A percentile compares a stretch with the other conserved stretches of the same genome.
Conservation (phyloP, 129 eudicot genomes). For the Solidago caesia region DNA sequence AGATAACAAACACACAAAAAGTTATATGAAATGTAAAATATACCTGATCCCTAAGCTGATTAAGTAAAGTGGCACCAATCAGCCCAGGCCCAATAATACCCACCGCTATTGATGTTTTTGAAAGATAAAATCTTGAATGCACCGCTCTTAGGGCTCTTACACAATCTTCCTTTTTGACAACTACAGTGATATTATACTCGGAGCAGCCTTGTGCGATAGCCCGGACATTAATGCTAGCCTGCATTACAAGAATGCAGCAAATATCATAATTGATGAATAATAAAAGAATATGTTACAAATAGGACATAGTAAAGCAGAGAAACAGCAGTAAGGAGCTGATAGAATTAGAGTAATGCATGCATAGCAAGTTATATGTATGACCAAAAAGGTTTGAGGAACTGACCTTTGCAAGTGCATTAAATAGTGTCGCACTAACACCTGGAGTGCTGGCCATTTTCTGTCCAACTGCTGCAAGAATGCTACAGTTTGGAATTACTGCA, state of each 20-base stretch:
- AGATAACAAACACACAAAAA: not conserved
- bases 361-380: slow-evolving; percentile 17
- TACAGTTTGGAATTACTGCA: slow-evolving; percentile 84
- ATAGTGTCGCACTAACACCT: slow-evolving; percentile 97
- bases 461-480: slow-evolving; percentile 98
- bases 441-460: slow-evolving; percentile 99
- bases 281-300: not conserved
- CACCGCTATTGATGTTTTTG: slow-evolving; percentile 88
- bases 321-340: not conserved
- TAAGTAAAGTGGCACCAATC: slow-evolving; percentile 93
- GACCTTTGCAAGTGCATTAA: slow-evolving; percentile 96
- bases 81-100: slow-evolving; percentile 98
- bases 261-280: slow-evolving; percentile 1
- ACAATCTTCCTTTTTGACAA: slow-evolving; percentile 89
- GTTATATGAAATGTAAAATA: slow-evolving; percentile 10
- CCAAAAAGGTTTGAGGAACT: slow-evolving; percentile 16
- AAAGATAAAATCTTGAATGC: slow-evolving; percentile 93
- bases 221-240: slow-evolving; percentile 91
- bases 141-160: slow-evolving; percentile 90
- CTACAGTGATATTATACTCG: slow-evolving; percentile 95
- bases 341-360: not conserved
- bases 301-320: not conserved
- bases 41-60: slow-evolving; percentile 97
- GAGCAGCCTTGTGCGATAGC: slow-evolving; percentile 99
- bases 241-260: slow-evolving; percentile 27